These are phyloP conservation scores for Schizophyllum commune DNA, from an alignment of 1,284 basidiomycete genomes.

Conservation along the genomic window DNA sequence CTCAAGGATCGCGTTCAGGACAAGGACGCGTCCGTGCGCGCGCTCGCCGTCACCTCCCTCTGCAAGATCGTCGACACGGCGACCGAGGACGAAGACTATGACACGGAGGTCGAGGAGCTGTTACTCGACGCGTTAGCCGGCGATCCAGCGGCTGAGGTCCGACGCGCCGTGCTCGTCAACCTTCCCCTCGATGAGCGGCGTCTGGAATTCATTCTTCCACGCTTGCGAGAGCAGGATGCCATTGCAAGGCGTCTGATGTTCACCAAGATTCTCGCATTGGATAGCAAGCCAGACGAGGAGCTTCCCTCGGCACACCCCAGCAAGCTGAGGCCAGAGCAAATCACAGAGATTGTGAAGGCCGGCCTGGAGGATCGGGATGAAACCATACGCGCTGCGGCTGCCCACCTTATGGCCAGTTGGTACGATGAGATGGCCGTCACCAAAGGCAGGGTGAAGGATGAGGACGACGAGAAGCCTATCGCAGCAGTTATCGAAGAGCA, in stretches of 20 bases:
- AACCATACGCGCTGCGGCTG: background rate
- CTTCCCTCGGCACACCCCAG: background rate
- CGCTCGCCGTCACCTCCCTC: conserved; percentile 79
- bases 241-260: conserved; percentile 79
- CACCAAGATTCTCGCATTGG: conserved; percentile 35
- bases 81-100: conserved; percentile 52
- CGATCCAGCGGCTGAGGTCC: conserved; percentile 85
- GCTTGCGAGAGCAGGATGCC: conserved; percentile 82
- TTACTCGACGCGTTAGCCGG: conserved; percentile 72
- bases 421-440: conserved; percentile 44
- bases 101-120: conserved; percentile 56
- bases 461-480: conserved; percentile 22
- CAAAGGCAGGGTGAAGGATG: conserved; percentile 20
- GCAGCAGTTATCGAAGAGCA: conserved; percentile 37
- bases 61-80: conserved; percentile 73
- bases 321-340: background rate
- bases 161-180: conserved; percentile 78
- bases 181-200: conserved; percentile 57
- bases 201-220: conserved; percentile 63
- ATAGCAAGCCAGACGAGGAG: background rate
- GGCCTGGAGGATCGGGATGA: background rate
- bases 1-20: conserved; percentile 79
- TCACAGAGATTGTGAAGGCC: background rate
- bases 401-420: conserved; percentile 52
- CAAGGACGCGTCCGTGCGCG: conserved; percentile 80